Evolutionary conservation across 2,329 filamentous ascomycete genomes (phyloP), one percentile per base, ranked within the genome.

Genomic region (Phaeosphaeria sp.): DNA sequence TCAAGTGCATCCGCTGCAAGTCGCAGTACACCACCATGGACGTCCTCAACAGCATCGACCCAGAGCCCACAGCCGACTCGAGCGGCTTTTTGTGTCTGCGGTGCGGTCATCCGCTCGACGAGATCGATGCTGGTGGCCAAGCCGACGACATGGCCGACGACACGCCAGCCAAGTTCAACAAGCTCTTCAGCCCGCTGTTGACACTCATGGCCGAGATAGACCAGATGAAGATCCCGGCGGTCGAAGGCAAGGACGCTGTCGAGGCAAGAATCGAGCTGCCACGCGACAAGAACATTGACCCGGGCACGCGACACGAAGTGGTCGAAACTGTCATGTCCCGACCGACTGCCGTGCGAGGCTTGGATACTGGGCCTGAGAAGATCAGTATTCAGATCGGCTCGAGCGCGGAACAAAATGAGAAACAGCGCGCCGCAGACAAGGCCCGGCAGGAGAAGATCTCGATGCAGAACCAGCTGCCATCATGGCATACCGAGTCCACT

Each of bases 11-110:
- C 30, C 86, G 87, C 55, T 99, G 95, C 80, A 88, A 89, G 65
- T 85, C 91, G 1, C 91, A 96, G 74, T 99, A 91, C 86, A 96
- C 93, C 2, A 87, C 90, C 63, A 87, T 98, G 77, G 93, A 98
- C 66, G 93, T 96, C 1, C 80, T 98, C 51, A 92, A 96, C 78
- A 88, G 86, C 57, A 83, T 88, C 42, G 88, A 90, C 50, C 82
- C 84, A 1, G 77, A 74, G 58, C 58, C 78, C 61, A 54, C 79
- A 82, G 47, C 91, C 21, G 61, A 65, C 4, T 58, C 64, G 20
- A 77, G 73, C 49, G 77, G 93, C 0, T 98, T 98, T 74, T 79
- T 90, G 47, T 99, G 95, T 77, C 89, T 93, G 72, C 87, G 89
- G 50, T 99, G 95, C 78, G 83, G 84, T 20, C 82, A 81, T 53